Percentiles rank a stretch among this genome's conserved stretches.
These are phyloP conservation scores for Ormosia semicastrata DNA, from an alignment of 306 rosid species.

Conservation along the genomic window DNA sequence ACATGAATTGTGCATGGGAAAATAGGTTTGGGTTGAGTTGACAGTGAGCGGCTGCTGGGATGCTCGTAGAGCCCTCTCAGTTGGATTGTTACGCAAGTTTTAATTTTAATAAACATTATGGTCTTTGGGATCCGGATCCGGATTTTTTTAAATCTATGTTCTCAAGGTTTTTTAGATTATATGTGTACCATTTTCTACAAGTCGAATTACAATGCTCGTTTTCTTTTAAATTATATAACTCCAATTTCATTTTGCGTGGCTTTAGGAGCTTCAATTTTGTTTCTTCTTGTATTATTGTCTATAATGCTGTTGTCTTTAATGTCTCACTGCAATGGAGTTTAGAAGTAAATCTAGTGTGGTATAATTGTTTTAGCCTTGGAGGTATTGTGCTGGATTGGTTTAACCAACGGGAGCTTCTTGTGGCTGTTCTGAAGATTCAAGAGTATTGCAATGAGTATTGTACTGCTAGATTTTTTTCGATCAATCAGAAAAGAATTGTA, in stretches of 20 bases:
- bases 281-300: background rate
- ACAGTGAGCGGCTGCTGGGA: constrained; percentile 7
- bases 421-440: no score
- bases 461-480: no score
- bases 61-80: constrained; percentile 13
- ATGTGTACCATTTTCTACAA: constrained; percentile 24
- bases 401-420: no score
- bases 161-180: constrained; percentile 23
- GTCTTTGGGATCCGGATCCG: constrained; percentile 35
- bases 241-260: background rate
- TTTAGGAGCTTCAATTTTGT: background rate
- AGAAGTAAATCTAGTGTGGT: background rate
- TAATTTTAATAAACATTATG: constrained; percentile 13
- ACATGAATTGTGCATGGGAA: constrained; percentile 3
- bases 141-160: background rate
- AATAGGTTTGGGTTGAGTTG: constrained; percentile 14
- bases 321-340: background rate
- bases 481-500: no score
- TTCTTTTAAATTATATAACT: background rate
- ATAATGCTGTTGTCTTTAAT: background rate
- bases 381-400: no score
- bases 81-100: constrained; percentile 22
- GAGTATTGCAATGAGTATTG: no score
- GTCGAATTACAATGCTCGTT: constrained; percentile 14
- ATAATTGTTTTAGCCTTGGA: no score